Evolutionary conservation across 1,284 basidiomycete species (phyloP).

Genomic region (Rhodofomes roseus): DNA sequence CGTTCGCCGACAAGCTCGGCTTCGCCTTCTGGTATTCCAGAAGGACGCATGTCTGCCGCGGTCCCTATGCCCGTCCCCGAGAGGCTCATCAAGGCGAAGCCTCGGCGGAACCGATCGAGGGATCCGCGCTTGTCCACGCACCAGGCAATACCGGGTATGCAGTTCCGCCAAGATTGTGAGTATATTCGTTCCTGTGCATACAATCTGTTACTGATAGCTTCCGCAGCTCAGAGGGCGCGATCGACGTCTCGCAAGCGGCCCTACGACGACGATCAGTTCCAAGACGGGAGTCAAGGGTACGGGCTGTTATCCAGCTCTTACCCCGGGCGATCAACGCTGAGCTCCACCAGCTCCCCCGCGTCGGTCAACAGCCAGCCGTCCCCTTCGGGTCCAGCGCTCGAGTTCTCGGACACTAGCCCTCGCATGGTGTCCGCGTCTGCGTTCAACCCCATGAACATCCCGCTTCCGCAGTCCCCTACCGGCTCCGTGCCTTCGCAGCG

Average conservation of each 20-base stretch:
- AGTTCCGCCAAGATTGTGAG: conserved; percentile 65
- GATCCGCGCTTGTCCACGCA: conserved; percentile 59
- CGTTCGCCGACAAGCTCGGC: conserved; percentile 12
- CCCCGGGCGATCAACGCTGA: conserved; percentile 37
- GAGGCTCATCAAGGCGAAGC: conserved; percentile 48
- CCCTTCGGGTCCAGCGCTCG: conserved; percentile 48
- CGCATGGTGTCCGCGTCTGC: conserved; percentile 19
- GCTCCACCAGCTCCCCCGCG: conserved; percentile 70
- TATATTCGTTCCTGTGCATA: conserved; percentile 13
- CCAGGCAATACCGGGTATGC: conserved; percentile 57
- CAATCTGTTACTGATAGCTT: conserved; percentile 19
- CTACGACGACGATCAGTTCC: conserved; percentile 56
- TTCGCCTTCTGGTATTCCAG: conserved; percentile 19
- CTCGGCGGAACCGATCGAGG: conserved; percentile 53
- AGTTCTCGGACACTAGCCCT: conserved; percentile 25
- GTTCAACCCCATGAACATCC: conserved; percentile 19
- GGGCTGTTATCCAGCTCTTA: conserved; percentile 31
- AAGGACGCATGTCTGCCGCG: conserved; percentile 19
- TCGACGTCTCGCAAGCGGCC: conserved; percentile 72
- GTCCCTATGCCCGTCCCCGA: conserved; percentile 30
- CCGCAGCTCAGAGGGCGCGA: conserved; percentile 58
- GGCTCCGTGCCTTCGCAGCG: conserved; percentile 34
- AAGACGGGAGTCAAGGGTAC: conserved; percentile 36
- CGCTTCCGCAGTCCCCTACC: conserved; percentile 22
- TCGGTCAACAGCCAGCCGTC: conserved; percentile 66